Evolutionary conservation across 2,329 filamentous ascomycete genomes (phyloP).

Genomic region (Penicillium sp.): DNA sequence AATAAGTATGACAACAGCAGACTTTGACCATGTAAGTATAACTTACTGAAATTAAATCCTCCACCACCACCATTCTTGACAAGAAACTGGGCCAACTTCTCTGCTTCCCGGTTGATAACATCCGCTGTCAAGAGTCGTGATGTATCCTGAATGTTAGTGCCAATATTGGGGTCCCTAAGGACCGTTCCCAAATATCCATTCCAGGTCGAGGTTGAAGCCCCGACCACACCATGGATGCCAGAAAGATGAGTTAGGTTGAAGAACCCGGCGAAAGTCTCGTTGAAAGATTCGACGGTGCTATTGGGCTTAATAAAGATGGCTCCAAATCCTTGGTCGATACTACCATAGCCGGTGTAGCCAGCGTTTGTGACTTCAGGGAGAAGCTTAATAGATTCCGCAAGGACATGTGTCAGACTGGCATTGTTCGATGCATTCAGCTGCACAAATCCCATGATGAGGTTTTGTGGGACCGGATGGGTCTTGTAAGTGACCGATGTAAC

Average conservation of each 20-base stretch:
- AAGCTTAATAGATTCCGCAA: background rate
- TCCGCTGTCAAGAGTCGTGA: background rate
- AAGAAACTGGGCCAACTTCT: background rate
- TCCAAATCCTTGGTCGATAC: background rate
- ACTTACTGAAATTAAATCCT: conserved; percentile 1
- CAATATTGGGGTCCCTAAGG: background rate
- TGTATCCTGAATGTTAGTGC: background rate
- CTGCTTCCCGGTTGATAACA: background rate
- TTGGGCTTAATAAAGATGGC: background rate
- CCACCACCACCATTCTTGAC: background rate
- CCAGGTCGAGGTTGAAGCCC: background rate
- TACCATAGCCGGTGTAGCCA: background rate
- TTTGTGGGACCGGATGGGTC: conserved; percentile 4
- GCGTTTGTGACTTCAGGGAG: background rate
- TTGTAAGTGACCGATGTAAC: conserved; percentile 8
- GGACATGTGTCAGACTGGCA: background rate
- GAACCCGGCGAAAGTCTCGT: background rate
- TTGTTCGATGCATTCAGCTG: conserved; percentile 5
- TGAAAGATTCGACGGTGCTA: background rate
- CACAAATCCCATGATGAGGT: conserved; percentile 2
- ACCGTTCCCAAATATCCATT: background rate
- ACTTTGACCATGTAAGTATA: background rate
- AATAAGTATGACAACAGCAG: background rate
- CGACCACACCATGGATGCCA: background rate
- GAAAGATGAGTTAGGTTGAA: background rate